Evolutionary conservation across 306 rosid genomes (phyloP), one percentile per base, ranked within the genome.

Genomic region (Canavalia gladiata): DNA sequence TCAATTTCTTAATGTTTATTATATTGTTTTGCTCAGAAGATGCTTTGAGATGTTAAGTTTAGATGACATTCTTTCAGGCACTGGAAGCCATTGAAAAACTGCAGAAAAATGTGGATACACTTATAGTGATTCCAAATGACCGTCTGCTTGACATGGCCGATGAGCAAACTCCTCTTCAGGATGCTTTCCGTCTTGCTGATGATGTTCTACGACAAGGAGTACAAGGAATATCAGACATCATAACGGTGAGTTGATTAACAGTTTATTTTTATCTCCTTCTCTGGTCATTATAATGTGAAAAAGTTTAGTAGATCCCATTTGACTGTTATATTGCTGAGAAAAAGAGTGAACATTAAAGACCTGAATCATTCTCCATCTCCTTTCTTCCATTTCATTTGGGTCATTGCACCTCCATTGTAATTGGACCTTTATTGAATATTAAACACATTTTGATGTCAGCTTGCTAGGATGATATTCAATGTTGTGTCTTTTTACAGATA

Each of bases 201-300:
- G 98, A 94, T 87, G 98, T 94, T 80, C 89, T 94, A 42, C 94
- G 97, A 51, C 98, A 94, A 80, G 98, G 98, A 85, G 98, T 94
- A 18, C 98, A 94, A 85, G 98, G 98, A 85, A 94, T 94, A 87
- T 93, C 98, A 49, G 98, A 94, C 80, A 94, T 94, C 50, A 92
- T 94, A 84, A 94, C 94, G 4, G 98, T 92, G 83, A 87, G 97
- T 86, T 56, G 77, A 81, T 64, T 60, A 60, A 54, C 58, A 65
- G 31, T 7, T 4, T 84, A 72, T 52, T 75, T 29, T 25, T 57
- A 57, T 60, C 79, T 66, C 63, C 59, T 37, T 4, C 60, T 75
- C 56, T 30, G 54, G 63, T 46, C 39, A 35, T 42, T 42, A 4
- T 49, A 33, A 49, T 1, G 37, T 70, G 55, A 74, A 41, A 52